phyloP scores from a whole-genome alignment of 768 basidiomycete species.

The Mycena rosella region DNA sequence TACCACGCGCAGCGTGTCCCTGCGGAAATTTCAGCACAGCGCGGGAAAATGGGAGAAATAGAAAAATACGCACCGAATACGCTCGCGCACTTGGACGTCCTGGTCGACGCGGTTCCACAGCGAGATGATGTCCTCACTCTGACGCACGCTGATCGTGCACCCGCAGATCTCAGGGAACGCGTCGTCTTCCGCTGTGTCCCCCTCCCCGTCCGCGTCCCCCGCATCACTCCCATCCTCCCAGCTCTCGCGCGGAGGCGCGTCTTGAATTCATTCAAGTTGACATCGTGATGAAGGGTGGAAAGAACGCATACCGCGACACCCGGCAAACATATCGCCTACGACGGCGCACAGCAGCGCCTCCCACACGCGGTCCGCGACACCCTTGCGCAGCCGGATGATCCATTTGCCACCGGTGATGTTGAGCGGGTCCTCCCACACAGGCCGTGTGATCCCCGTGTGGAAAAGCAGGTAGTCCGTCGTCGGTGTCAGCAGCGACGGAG shows the following conservation, averaged over 20 bases:
- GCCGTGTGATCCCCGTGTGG: slow-evolving; percentile 85
- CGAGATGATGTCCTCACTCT: slow-evolving; percentile 94
- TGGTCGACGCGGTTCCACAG: slow-evolving; percentile 91
- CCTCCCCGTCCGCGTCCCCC: slow-evolving; percentile 66
- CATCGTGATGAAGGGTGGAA: no score
- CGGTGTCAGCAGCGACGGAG: slow-evolving; percentile 85
- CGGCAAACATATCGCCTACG: slow-evolving; percentile 92
- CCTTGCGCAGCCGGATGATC: slow-evolving; percentile 94
- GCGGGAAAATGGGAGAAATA: background rate
- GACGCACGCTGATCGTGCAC: slow-evolving; percentile 93
- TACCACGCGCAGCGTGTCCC: slow-evolving; percentile 84
- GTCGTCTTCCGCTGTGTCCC: slow-evolving; percentile 47
- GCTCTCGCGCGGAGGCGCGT: slow-evolving; percentile 12
- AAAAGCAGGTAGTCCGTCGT: slow-evolving; percentile 97
- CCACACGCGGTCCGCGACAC: slow-evolving; percentile 91
- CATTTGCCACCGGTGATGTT: slow-evolving; percentile 93
- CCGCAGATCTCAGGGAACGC: slow-evolving; percentile 92
- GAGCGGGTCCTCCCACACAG: slow-evolving; percentile 96
- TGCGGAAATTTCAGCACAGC: slow-evolving; percentile 46
- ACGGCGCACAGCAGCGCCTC: slow-evolving; percentile 90
- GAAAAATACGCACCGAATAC: slow-evolving; percentile 74
- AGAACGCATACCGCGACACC: slow-evolving; percentile 60
- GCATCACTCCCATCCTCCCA: slow-evolving; percentile 54
- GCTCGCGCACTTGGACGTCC: slow-evolving; percentile 81
- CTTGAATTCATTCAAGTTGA: no score